Percentiles rank a stretch among this genome's conserved stretches.
Conservation (phyloP, 1,284 basidiomycete species). For the Microbotryum scabiosae region DNA sequence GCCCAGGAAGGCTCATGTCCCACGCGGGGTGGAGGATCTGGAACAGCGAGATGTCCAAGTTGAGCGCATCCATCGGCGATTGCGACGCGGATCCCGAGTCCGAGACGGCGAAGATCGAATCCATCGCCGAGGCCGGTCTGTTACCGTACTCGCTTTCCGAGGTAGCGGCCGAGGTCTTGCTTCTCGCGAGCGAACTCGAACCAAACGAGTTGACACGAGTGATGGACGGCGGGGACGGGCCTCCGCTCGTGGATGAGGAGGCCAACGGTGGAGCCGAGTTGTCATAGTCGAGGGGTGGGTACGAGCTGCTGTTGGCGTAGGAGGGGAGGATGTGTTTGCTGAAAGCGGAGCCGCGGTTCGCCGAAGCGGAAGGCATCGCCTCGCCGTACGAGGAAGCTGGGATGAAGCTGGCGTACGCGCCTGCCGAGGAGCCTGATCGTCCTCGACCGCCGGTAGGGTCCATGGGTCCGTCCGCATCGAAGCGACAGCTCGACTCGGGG, state of each 20-base stretch:
- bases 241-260: no score
- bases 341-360: neutral
- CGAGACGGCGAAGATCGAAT: neutral
- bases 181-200: no score
- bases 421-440: neutral
- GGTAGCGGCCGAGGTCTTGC: neutral
- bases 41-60: constrained; percentile 11
- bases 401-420: neutral
- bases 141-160: neutral
- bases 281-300: constrained; percentile 8
- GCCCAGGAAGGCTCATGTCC: constrained; percentile 16
- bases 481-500: constrained; percentile 4
- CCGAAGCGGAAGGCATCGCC: neutral
- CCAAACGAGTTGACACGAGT: no score
- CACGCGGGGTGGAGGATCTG: constrained; percentile 21
- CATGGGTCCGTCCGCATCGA: neutral
- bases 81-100: neutral
- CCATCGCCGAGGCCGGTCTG: no score
- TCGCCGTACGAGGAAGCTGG: neutral
- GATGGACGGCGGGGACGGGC: no score
- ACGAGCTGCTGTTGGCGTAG: constrained; percentile 8
- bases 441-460: neutral
- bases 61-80: constrained; percentile 12
- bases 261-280: no score
- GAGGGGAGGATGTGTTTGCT: neutral